These are phyloP conservation scores for Calycina herbarum DNA, from an alignment of 2,329 filamentous ascomycete species.

Conservation along the genomic window DNA sequence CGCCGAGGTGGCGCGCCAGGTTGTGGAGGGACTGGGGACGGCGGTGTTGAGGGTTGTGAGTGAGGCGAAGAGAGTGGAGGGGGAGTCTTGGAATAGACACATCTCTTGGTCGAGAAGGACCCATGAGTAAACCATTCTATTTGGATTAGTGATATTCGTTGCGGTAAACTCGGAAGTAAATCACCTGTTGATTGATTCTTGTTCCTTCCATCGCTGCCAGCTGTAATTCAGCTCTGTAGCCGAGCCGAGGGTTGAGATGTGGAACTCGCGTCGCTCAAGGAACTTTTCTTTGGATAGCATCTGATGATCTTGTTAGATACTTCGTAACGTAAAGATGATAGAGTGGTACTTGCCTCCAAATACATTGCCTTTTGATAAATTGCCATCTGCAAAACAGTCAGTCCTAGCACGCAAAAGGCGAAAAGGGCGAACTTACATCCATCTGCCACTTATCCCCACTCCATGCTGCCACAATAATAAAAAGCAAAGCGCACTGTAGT, in stretches of 20 bases:
- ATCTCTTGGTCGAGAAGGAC: not conserved
- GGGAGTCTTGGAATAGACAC: constrained; percentile 3
- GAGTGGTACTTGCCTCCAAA: not conserved
- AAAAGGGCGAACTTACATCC: not conserved
- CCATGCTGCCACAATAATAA: not conserved
- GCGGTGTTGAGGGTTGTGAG: not conserved
- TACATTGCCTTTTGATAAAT: constrained; percentile 3
- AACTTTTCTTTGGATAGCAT: constrained; percentile 2
- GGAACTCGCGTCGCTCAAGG: not conserved
- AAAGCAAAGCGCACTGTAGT: constrained; percentile 1
- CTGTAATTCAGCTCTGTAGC: not conserved
- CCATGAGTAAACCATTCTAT: constrained; percentile 2
- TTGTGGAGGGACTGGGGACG: not conserved
- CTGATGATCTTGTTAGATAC: not conserved
- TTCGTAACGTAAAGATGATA: not conserved
- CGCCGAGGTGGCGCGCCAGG: not conserved
- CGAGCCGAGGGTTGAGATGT: not conserved
- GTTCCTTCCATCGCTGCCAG: constrained; percentile 3
- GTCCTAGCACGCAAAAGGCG: not conserved
- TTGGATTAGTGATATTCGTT: not conserved
- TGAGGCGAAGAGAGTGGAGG: not conserved
- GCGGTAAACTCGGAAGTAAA: not conserved
- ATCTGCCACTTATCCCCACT: constrained; percentile 9
- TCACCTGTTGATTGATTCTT: constrained; percentile 1
- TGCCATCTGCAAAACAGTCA: not conserved